Evolutionary conservation across 805 yeast species (phyloP), one percentile per base, ranked within the genome.

Genomic region (Wickerhamiella siamensis): DNA sequence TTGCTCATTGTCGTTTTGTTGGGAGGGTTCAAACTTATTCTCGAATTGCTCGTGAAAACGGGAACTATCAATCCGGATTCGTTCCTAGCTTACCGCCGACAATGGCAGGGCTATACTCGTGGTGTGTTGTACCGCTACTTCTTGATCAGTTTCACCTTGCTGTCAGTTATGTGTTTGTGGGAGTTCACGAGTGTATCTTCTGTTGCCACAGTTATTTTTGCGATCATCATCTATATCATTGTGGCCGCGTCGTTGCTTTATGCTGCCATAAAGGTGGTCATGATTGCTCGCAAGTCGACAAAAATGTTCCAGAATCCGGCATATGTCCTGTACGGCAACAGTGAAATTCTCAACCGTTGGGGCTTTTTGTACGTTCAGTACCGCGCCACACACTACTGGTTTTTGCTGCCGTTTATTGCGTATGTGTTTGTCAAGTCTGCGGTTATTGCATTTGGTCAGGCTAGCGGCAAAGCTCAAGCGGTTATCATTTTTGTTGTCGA

Each of bases 361-460:
- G 98, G 98, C 0, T 91, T 91, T 62, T 60, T 91, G 49, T 91
- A 91, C 54, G 84, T 86, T 29, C 95, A 86, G 63, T 91, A 73
- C 67, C 72, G 83, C 47, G 96, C 97, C 8, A 82, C 79, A 42
- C 71, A 75, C 47, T 91, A 80, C 63, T 91, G 79, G 70, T 91
- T 88, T 73, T 69, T 87, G 42, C 60, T 73, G 2, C 74, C 83
- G 18, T 59, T 77, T 38, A 64, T 88, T 51, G 36, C 64, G 6
- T 86, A 86, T 59, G 68, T 78, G 36, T 70, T 87, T 47, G 54
- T 79, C 39, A 78, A 87, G 59, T 75, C 94, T 0, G 66, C 86
- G 41, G 75, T 91, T 51, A 86, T 91, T 50, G 96, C 95, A 0
- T 78, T 86, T 16, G 69, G 86, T 46, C 98, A 91, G 62, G 52